Percentiles rank a stretch among this genome's conserved stretches.
Conservation (phyloP, 306 rosid genomes). For the Prunus mira region DNA sequence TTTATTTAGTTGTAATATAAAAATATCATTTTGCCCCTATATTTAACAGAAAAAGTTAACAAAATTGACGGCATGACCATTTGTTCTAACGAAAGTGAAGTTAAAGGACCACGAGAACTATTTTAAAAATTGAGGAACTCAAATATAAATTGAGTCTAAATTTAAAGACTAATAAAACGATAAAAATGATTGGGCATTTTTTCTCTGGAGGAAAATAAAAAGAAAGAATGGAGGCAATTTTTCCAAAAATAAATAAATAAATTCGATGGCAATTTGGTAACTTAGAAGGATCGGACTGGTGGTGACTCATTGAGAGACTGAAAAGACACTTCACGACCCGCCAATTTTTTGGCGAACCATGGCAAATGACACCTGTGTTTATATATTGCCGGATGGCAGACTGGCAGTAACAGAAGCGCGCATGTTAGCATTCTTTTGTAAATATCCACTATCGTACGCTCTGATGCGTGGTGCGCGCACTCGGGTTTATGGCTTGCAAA, state of each 20-base stretch:
- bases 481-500: neutral
- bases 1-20: too few relatives aligned
- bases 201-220: too few relatives aligned
- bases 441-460: neutral
- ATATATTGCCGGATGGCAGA: neutral
- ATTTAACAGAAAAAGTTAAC: too few relatives aligned
- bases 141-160: too few relatives aligned
- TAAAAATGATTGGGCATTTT: too few relatives aligned
- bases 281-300: neutral
- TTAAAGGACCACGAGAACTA: too few relatives aligned
- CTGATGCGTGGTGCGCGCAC: neutral
- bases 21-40: too few relatives aligned
- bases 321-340: constrained; percentile 6
- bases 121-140: too few relatives aligned
- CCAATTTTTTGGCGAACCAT: constrained; percentile 1
- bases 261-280: neutral
- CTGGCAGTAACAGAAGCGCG: neutral
- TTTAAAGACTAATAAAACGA: too few relatives aligned
- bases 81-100: too few relatives aligned
- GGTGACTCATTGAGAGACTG: neutral
- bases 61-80: too few relatives aligned
- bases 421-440: neutral
- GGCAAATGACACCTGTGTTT: neutral
- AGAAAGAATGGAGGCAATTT: too few relatives aligned
- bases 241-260: neutral